These are phyloP conservation scores for Mycena sanguinolenta DNA, from an alignment of 768 basidiomycete genomes.

Conservation along the genomic window DNA sequence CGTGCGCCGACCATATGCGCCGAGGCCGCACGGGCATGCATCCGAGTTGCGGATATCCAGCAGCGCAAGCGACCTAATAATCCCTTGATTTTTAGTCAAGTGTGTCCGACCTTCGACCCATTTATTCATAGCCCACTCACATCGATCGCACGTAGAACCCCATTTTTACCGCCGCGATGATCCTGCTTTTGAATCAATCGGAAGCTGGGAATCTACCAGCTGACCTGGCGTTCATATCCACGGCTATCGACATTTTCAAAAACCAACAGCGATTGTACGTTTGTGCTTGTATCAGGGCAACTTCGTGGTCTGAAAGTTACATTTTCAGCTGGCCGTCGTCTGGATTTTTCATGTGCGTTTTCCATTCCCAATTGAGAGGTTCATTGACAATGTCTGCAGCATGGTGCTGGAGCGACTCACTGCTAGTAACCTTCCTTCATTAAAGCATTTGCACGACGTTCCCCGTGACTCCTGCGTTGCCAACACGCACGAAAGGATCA, in stretches of 20 bases:
- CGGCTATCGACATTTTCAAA: not conserved
- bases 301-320: too few relatives aligned
- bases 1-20: not conserved
- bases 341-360: not conserved
- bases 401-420: not conserved
- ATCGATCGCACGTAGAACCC: too few relatives aligned
- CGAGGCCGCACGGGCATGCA: not conserved
- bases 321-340: constrained; percentile 11
- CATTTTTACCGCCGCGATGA: constrained; percentile 10
- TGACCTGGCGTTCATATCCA: not conserved
- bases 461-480: too few relatives aligned
- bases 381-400: not conserved
- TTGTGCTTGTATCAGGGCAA: too few relatives aligned
- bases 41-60: not conserved
- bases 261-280: not conserved
- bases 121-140: too few relatives aligned
- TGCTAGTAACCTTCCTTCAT: too few relatives aligned
- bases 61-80: not conserved
- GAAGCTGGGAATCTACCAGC: not conserved
- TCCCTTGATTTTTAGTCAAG: not conserved
- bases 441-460: too few relatives aligned
- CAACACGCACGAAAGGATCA: too few relatives aligned
- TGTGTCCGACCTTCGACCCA: too few relatives aligned
- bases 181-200: not conserved
- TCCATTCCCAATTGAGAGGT: too few relatives aligned